Percentiles rank a stretch among this genome's conserved stretches.
Conservation (phyloP, 23 red algal species). For the Gracilariopsis chorda region DNA sequence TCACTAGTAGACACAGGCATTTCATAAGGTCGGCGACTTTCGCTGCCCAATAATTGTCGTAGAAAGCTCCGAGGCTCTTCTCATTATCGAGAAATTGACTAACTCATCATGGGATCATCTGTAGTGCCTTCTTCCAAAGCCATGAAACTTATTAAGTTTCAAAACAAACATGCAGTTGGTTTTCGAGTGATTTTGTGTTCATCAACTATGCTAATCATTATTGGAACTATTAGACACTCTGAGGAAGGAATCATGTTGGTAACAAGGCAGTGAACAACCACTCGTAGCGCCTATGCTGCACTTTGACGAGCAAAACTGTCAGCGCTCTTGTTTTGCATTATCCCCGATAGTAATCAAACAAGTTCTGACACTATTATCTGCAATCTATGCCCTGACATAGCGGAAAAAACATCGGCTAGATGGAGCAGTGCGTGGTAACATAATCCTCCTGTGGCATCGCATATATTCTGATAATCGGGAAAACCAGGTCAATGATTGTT, state of each 20-base stretch:
- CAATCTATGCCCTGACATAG: conserved; percentile 49
- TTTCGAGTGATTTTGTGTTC: conserved; percentile 60
- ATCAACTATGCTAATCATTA: conserved; percentile 81
- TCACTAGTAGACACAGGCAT: conserved; percentile 65
- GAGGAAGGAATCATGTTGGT: conserved; percentile 70
- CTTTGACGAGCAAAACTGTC: background rate
- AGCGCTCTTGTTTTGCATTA: conserved; percentile 6
- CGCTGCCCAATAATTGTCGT: conserved; percentile 73
- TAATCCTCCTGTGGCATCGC: conserved; percentile 10
- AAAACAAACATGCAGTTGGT: conserved; percentile 50
- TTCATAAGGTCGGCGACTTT: conserved; percentile 45
- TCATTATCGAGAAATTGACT: conserved; percentile 13
- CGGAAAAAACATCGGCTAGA: conserved; percentile 62
- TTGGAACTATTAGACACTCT: conserved; percentile 77
- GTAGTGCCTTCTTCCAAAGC: conserved; percentile 69
- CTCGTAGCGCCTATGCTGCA: conserved; percentile 36
- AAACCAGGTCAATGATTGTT: conserved; percentile 17
- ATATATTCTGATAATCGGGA: background rate
- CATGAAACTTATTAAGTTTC: conserved; percentile 74
- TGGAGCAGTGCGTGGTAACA: background rate
- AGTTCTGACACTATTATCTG: conserved; percentile 42
- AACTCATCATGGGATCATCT: conserved; percentile 27
- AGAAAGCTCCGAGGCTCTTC: conserved; percentile 60
- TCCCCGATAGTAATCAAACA: conserved; percentile 54
- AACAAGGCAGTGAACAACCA: conserved; percentile 64